Evolutionary conservation across 345 rosid species (phyloP), one percentile per base, ranked within the genome.

Genomic region (Corymbia maculata): DNA sequence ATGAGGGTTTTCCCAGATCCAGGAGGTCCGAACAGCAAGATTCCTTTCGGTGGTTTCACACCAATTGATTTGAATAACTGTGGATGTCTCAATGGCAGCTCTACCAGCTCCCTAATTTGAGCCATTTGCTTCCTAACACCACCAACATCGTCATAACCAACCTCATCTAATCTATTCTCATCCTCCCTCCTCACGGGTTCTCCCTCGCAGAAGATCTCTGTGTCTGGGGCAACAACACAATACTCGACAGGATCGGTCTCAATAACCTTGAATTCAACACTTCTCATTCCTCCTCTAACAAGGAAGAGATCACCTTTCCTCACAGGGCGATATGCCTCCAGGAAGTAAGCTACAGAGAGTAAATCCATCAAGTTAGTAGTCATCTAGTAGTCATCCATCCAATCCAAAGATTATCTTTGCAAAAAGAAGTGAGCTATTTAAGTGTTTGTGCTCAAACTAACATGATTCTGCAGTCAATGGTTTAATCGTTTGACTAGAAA

Each of bases 51-150:
- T 86, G 99, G 99, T 93, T 97, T 97, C 88, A 97, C 99, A 90
- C 99, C 99, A 90, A 97, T 97, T 7, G 99, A 97, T 88, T 97
- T 97, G 88, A 97, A 97, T 7, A 97, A 93, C 88, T 97, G 99
- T 9, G 99, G 99, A 88, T 97, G 99, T 92, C 99, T 94, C 90
- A 97, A 84, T 10, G 99, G 99, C 88, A 97, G 97, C 90, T 97
- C 99, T 88, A 97, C 99, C 47, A 96, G 88, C 90, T 97, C 99
- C 85, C 99, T 92, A 92, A 97, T 97, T 93, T 96, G 99, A 88
- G 99, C 99, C 99, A 97, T 97, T 79, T 97, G 99, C 90, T 96
- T 97, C 89, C 99, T 97, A 79, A 97, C 99, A 86, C 99, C 99
- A 89, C 99, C 99, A 91, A 97, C 99, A 91, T 97, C 99, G 85